Conservation (phyloP, 768 basidiomycete species). For the Kwoniella heveanensis region DNA sequence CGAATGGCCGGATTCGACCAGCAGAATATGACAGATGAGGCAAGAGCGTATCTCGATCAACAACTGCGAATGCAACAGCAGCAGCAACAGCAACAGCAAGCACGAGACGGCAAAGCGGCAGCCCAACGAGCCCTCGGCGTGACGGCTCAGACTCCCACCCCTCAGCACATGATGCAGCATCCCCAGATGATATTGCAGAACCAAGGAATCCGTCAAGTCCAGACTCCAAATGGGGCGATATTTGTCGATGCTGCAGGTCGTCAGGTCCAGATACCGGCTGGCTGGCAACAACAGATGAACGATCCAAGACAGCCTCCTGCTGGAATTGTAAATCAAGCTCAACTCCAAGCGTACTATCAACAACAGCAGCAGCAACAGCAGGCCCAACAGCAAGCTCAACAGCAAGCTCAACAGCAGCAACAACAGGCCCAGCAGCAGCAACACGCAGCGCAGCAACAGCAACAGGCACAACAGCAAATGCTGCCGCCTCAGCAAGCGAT, state of each 20-base stretch:
- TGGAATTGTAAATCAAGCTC: slow-evolving; percentile 20
- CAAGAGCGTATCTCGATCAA: slow-evolving; percentile 18
- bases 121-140: slow-evolving; percentile 21
- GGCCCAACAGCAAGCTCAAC: not conserved
- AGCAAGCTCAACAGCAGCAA: slow-evolving; percentile 11
- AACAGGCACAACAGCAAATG: no score
- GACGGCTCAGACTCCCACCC: slow-evolving; percentile 11
- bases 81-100: slow-evolving; percentile 19
- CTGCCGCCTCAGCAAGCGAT: slow-evolving; percentile 16
- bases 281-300: slow-evolving; percentile 19
- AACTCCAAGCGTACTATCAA: slow-evolving; percentile 22
- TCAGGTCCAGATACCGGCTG: slow-evolving; percentile 13
- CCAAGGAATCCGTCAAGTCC: slow-evolving; percentile 16
- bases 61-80: slow-evolving; percentile 18
- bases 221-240: slow-evolving; percentile 11
- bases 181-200: slow-evolving; percentile 14
- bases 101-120: slow-evolving; percentile 15
- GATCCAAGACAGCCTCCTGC: slow-evolving; percentile 23
- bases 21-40: slow-evolving; percentile 14
- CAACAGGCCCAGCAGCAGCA: slow-evolving; percentile 14
- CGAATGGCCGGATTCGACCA: slow-evolving; percentile 5
- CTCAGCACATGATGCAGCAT: slow-evolving; percentile 17
- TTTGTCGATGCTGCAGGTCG: slow-evolving; percentile 20
- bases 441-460: slow-evolving; percentile 12
- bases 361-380: slow-evolving; percentile 15